Conservation (phyloP, 495 filamentous ascomycete species). For the Polyplosphaeria fusca region DNA sequence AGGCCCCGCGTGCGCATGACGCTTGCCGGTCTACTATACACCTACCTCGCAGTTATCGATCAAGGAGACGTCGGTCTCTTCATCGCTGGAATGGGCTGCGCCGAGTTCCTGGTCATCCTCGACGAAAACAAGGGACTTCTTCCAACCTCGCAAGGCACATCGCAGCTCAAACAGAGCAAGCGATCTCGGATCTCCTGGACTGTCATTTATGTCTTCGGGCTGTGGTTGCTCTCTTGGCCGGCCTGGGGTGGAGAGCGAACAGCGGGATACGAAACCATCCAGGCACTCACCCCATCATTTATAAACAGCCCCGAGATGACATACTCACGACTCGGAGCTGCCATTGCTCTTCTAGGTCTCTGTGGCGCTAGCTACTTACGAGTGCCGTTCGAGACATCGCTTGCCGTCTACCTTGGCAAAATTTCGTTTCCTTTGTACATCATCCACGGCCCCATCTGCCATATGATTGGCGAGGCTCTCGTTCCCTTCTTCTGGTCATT, state of each 20-base stretch:
- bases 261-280: slow-evolving; percentile 18
- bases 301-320: slow-evolving; percentile 1
- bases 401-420: slow-evolving; percentile 48
- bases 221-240: slow-evolving; percentile 27
- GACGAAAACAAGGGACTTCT: slow-evolving; percentile 23
- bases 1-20: slow-evolving; percentile 37
- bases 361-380: slow-evolving; percentile 8
- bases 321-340: slow-evolving; percentile 14
- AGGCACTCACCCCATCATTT: slow-evolving; percentile 7
- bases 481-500: slow-evolving; percentile 51
- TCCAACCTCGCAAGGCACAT: background rate
- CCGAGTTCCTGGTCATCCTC: slow-evolving; percentile 44
- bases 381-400: slow-evolving; percentile 11
- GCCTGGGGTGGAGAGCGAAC: slow-evolving; percentile 9
- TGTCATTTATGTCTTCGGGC: slow-evolving; percentile 9
- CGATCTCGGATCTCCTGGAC: background rate
- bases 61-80: slow-evolving; percentile 50
- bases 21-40: slow-evolving; percentile 29
- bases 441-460: slow-evolving; percentile 51
- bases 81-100: slow-evolving; percentile 46
- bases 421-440: slow-evolving; percentile 54
- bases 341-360: slow-evolving; percentile 8
- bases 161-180: background rate
- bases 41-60: slow-evolving; percentile 42
- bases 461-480: slow-evolving; percentile 45